Conservation (phyloP, 2,329 filamentous ascomycete species). For the Phaeosphaeriaceae sp. region DNA sequence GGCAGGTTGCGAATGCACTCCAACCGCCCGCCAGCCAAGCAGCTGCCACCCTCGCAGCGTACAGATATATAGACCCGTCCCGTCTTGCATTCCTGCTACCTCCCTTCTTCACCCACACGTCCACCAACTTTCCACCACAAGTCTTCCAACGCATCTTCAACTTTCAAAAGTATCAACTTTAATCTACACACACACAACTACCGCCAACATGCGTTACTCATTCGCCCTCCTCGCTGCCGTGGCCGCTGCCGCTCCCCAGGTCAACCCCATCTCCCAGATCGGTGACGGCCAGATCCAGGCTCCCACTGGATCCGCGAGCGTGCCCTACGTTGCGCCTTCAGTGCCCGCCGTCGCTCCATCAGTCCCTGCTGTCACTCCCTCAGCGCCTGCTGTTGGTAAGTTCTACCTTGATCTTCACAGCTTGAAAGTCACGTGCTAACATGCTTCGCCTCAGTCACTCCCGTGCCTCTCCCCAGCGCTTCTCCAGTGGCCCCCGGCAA, state of each 20-base stretch:
- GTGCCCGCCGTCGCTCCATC: constrained; percentile 9
- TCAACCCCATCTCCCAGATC: constrained; percentile 47
- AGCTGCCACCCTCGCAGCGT: constrained; percentile 1
- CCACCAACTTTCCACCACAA: constrained; percentile 12
- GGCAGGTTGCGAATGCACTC: constrained; percentile 7
- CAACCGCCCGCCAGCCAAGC: neutral
- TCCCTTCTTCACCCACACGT: constrained; percentile 8
- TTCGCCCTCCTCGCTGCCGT: constrained; percentile 37
- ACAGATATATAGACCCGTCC: constrained; percentile 20
- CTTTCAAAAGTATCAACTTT: constrained; percentile 6
- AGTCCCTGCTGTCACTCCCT: neutral
- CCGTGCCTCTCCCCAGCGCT: constrained; percentile 10
- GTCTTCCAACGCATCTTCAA: constrained; percentile 4
- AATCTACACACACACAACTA: constrained; percentile 14
- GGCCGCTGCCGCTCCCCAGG: constrained; percentile 38
- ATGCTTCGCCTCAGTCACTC: constrained; percentile 6
- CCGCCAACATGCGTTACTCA: constrained; percentile 43
- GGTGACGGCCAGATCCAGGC: constrained; percentile 49
- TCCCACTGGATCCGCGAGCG: constrained; percentile 27
- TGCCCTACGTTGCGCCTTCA: constrained; percentile 7
- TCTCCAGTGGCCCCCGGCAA: constrained; percentile 16
- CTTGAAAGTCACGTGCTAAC: constrained; percentile 4
- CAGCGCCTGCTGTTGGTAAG: constrained; percentile 2
- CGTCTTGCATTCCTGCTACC: constrained; percentile 8
- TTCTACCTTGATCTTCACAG: neutral